These are phyloP conservation scores for Heterococcus sp. DNA, from an alignment of 108 stramenopile species.

Conservation along the genomic window DNA sequence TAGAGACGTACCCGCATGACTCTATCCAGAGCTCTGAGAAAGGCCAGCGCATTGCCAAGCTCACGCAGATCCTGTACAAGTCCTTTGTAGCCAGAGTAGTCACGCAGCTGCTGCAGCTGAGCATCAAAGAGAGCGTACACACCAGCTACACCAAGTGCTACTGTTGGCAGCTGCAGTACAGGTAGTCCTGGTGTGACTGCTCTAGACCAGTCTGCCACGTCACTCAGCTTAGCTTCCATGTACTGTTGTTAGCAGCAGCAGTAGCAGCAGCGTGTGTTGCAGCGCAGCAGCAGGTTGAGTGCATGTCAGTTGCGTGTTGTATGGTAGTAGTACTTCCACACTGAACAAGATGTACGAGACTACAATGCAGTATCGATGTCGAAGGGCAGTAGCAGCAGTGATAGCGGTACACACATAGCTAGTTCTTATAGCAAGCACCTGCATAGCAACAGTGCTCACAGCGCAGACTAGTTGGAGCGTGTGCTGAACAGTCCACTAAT, in stretches of 20 bases:
- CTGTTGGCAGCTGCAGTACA: conserved; percentile 44
- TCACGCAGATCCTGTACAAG: conserved; percentile 60
- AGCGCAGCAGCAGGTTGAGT: too few relatives aligned
- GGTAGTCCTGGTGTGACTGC: conserved; percentile 46
- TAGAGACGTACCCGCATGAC: conserved; percentile 3
- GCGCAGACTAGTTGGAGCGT: too few relatives aligned
- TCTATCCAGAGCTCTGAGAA: conserved; percentile 28
- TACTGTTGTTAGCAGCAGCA: conserved; percentile 20
- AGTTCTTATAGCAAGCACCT: too few relatives aligned
- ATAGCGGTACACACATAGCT: too few relatives aligned
- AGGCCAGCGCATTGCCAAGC: conserved; percentile 50
- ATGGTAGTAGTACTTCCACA: too few relatives aligned
- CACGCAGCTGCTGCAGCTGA: conserved; percentile 41
- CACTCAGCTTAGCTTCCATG: conserved; percentile 18
- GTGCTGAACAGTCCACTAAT: too few relatives aligned
- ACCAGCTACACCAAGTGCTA: conserved; percentile 45
- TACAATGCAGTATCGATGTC: too few relatives aligned
- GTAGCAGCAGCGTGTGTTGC: neutral
- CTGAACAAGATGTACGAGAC: too few relatives aligned
- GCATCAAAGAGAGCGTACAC: conserved; percentile 53
- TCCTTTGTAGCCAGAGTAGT: conserved; percentile 50
- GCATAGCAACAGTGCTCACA: too few relatives aligned
- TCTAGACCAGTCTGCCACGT: conserved; percentile 26
- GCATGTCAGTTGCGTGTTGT: too few relatives aligned
- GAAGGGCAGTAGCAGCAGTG: too few relatives aligned